Conservation (phyloP, 129 eudicot genomes). For the Escallonia rubra region DNA sequence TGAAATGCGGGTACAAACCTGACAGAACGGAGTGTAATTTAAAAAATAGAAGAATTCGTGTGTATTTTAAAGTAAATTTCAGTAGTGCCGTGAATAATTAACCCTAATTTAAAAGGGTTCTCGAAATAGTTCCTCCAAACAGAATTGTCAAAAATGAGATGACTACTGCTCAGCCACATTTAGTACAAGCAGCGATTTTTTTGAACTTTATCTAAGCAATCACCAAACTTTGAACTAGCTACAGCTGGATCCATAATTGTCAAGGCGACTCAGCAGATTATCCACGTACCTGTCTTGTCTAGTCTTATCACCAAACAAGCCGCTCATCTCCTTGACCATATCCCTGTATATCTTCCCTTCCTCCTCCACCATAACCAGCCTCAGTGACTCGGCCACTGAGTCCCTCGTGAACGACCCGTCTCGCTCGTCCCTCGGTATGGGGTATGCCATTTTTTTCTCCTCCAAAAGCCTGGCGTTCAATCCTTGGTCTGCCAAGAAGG, state of each 20-base stretch:
- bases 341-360: conserved; percentile 22
- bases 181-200: no score
- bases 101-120: no score
- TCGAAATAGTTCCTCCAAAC: no score
- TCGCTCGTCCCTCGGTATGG: conserved; percentile 13
- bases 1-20: no score
- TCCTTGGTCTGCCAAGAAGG: conserved; percentile 14
- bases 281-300: background rate
- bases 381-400: conserved; percentile 12
- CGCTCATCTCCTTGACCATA: background rate
- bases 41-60: no score
- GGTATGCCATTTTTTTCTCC: conserved; percentile 16
- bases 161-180: no score
- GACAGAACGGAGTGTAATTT: no score
- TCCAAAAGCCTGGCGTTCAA: conserved; percentile 21
- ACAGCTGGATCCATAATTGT: background rate
- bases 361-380: conserved; percentile 19
- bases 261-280: background rate
- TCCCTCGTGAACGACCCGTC: conserved; percentile 28
- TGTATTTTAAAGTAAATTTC: no score
- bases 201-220: no score
- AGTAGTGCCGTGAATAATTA: no score
- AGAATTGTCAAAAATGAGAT: no score
- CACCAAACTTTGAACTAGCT: no score
- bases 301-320: background rate